Conservation (phyloP, 768 basidiomycete species). For the Exidia glandulosa region DNA sequence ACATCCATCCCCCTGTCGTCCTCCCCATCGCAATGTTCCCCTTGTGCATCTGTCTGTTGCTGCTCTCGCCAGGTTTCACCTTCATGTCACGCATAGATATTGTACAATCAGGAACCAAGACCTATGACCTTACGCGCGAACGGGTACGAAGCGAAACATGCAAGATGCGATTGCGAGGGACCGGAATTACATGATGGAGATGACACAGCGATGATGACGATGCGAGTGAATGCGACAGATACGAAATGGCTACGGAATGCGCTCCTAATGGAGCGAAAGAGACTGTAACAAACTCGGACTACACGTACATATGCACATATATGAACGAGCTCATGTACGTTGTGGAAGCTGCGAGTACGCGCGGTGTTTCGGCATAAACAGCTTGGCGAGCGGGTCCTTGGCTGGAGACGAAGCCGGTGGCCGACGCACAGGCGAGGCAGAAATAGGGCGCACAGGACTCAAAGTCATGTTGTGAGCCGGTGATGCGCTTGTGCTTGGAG, state of each 20-base stretch:
- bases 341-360: slow-evolving; percentile 41
- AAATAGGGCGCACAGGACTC: neutral
- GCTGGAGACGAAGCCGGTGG: slow-evolving; percentile 33
- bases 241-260: too few relatives aligned
- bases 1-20: too few relatives aligned
- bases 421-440: slow-evolving; percentile 13
- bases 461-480: neutral
- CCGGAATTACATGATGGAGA: too few relatives aligned
- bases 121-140: neutral
- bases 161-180: neutral
- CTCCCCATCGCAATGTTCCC: too few relatives aligned
- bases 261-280: too few relatives aligned
- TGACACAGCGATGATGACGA: too few relatives aligned
- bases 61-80: neutral
- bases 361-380: slow-evolving; percentile 71
- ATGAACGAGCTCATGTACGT: neutral
- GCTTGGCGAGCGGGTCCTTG: slow-evolving; percentile 50
- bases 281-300: too few relatives aligned
- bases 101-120: neutral
- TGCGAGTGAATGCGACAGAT: too few relatives aligned
- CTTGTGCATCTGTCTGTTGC: neutral
- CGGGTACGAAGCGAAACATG: neutral
- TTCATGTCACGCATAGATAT: neutral
- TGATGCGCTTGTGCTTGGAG: neutral
- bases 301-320: too few relatives aligned